Evolutionary conservation across 2,329 filamentous ascomycete species (phyloP), one percentile per base, ranked within the genome.

Genomic region (Phaeoacremonium minimum): DNA sequence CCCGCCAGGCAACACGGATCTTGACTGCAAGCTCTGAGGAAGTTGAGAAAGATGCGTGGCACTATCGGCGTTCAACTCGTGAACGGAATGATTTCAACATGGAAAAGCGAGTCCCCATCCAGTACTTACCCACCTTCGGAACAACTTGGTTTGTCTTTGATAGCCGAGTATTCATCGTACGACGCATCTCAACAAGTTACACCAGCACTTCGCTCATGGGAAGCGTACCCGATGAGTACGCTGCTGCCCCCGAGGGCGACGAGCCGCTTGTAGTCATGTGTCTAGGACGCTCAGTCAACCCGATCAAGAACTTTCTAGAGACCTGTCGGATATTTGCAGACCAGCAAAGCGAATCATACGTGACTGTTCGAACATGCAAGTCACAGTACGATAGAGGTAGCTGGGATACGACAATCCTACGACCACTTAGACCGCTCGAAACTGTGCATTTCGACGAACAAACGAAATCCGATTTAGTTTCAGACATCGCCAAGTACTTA

Each of bases 401-500:
- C 2, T 67, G 63, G 61, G 53, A 61, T 16, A 51, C 55, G 0
- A 58, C 56, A 11, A 57, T 63, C 4, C 46, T 61, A 15, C 55
- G 56, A 4, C 53, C 55, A 2, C 41, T 56, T 4, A 52, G 58
- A 13, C 51, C 54, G 2, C 42, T 64, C 6, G 52, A 60, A 18
- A 61, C 60, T 4, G 53, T 65, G 1, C 54, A 63, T 28, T 55
- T 64, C 18, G 58, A 64, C 19, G 53, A 59, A 29, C 42, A 49
- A 15, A 43, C 50, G n/a, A 83, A 85, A 48, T 71, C 80, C 40
- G 66, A 70, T n/a, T 78, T 88, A 18, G 67, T 87, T 1, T 65
- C 69, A n/a, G 84, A 88, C 52, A 74, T 88, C 7, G 64, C 70
- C 43, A 78, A 79, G 42, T 89, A 88, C 48, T 67, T 87, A 14